Conservation (phyloP, 108 stramenopile species). For the Conticribra weissflogii region DNA sequence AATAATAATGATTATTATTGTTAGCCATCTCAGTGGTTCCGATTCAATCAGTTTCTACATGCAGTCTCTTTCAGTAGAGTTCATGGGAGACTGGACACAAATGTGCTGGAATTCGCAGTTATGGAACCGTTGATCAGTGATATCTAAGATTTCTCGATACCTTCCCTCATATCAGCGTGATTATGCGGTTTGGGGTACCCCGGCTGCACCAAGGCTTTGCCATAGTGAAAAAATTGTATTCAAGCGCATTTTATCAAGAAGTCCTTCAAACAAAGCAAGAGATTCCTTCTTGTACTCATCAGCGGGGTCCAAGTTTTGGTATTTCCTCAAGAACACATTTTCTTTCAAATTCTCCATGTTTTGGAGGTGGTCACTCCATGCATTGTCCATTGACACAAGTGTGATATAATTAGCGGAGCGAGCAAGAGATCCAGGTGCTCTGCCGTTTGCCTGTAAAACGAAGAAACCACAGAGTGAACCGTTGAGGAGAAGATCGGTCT, state of each 20-base stretch:
- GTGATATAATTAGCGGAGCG: slow-evolving; percentile 89
- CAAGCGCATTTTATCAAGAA: slow-evolving; percentile 81
- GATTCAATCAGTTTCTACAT: too few species aligned
- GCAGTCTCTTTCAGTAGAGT: too few species aligned
- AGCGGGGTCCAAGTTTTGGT: slow-evolving; percentile 75
- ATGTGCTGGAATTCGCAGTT: too few species aligned
- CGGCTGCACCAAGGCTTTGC: slow-evolving; percentile 64
- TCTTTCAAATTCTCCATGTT: slow-evolving; percentile 89
- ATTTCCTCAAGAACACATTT: slow-evolving; percentile 76
- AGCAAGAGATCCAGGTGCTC: slow-evolving; percentile 65
- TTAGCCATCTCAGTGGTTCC: too few species aligned
- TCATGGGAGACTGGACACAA: too few species aligned
- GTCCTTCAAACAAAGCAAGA: slow-evolving; percentile 73
- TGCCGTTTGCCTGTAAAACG: slow-evolving; percentile 42
- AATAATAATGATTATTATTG: too few species aligned
- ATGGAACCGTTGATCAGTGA: too few species aligned
- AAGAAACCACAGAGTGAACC: too few species aligned
- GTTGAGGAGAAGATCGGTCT: too few species aligned
- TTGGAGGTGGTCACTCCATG: slow-evolving; percentile 90
- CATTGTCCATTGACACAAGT: slow-evolving; percentile 89
- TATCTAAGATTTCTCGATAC: too few species aligned
- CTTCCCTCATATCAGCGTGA: not conserved
- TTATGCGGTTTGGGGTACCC: slow-evolving; percentile 37
- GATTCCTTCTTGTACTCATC: slow-evolving; percentile 81
- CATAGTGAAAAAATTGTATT: slow-evolving; percentile 87